A percentile compares a stretch with the other conserved stretches of the same genome.
Conservation (phyloP, 371 early-diverging fungal species). For the Rhizopus delemar region DNA sequence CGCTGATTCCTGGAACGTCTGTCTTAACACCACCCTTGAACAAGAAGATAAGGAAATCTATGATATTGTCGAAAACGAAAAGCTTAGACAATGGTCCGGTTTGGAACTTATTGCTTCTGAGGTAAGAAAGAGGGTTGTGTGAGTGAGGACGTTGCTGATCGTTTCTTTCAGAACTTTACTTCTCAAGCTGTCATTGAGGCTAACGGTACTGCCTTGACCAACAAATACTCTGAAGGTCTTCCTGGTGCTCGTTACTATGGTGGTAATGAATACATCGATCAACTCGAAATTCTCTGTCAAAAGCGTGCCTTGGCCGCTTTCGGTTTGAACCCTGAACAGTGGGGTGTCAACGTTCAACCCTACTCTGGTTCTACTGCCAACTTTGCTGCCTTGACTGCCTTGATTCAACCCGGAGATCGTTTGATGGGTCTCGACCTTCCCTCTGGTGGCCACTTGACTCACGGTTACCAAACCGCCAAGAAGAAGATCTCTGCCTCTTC, state of each 20-base stretch:
- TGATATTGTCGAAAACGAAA: constrained; percentile 93
- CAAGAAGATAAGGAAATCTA: constrained; percentile 92
- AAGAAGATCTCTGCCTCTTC: constrained; percentile 98
- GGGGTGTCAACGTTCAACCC: constrained; percentile 99
- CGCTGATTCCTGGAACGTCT: constrained; percentile 61
- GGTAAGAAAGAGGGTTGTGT: constrained; percentile 46
- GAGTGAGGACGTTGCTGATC: neutral
- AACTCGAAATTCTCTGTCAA: constrained; percentile 94
- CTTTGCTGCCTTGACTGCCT: constrained; percentile 95
- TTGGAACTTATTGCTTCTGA: constrained; percentile 98
- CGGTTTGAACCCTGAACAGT: constrained; percentile 86
- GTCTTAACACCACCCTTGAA: constrained; percentile 76
- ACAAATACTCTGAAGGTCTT: constrained; percentile 99
- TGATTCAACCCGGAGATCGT: constrained; percentile 95
- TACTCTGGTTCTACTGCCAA: constrained; percentile 99
- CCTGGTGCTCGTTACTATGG: constrained; percentile 93
- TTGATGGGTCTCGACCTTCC: constrained; percentile 96
- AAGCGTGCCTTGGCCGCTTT: constrained; percentile 95
- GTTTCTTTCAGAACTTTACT: constrained; percentile 84
- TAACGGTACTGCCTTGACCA: constrained; percentile 96
- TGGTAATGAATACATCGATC: constrained; percentile 98
- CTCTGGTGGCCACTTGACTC: constrained; percentile 99
- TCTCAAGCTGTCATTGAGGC: constrained; percentile 97
- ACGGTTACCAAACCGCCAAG: constrained; percentile 99
- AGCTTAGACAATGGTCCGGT: constrained; percentile 95